phyloP scores from a whole-genome alignment of 2,329 filamentous ascomycete genomes.

The Monosporascus sp. region DNA sequence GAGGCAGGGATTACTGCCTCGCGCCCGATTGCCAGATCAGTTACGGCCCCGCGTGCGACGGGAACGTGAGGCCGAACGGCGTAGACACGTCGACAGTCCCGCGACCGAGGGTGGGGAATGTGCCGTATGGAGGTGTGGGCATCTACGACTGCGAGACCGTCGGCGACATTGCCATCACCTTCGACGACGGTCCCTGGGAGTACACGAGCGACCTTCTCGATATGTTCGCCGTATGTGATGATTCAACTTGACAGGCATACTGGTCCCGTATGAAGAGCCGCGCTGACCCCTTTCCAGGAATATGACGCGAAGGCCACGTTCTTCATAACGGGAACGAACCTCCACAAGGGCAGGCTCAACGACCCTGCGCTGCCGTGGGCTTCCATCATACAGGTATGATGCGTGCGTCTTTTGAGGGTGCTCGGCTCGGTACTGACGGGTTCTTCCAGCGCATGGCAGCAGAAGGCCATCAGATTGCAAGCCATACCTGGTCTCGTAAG shows the following conservation, averaged over 20 bases:
- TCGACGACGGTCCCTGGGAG: constrained; percentile 57
- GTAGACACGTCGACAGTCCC: constrained; percentile 38
- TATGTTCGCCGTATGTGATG: constrained; percentile 28
- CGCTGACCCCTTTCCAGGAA: constrained; percentile 29
- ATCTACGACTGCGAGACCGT: constrained; percentile 45
- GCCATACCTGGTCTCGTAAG: constrained; percentile 27
- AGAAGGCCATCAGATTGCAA: constrained; percentile 29
- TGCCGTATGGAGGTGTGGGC: constrained; percentile 40
- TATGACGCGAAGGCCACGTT: constrained; percentile 59
- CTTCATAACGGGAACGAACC: constrained; percentile 52
- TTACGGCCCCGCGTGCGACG: constrained; percentile 43
- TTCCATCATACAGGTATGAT: constrained; percentile 22
- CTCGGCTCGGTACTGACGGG: constrained; percentile 7
- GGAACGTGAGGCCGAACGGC: constrained; percentile 39
- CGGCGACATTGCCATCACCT: constrained; percentile 57
- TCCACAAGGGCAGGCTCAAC: constrained; percentile 47
- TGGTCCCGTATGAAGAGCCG: background rate
- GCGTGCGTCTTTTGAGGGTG: background rate
- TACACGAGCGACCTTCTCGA: constrained; percentile 56
- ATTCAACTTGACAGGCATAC: background rate
- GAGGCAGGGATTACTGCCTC: constrained; percentile 20
- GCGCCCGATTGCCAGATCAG: constrained; percentile 30
- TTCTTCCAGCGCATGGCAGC: constrained; percentile 26
- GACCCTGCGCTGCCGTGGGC: constrained; percentile 30
- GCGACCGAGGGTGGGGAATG: constrained; percentile 39